Evolutionary conservation across 75 land plant genomes (phyloP).

Genomic region (Picea sitchensis): DNA sequence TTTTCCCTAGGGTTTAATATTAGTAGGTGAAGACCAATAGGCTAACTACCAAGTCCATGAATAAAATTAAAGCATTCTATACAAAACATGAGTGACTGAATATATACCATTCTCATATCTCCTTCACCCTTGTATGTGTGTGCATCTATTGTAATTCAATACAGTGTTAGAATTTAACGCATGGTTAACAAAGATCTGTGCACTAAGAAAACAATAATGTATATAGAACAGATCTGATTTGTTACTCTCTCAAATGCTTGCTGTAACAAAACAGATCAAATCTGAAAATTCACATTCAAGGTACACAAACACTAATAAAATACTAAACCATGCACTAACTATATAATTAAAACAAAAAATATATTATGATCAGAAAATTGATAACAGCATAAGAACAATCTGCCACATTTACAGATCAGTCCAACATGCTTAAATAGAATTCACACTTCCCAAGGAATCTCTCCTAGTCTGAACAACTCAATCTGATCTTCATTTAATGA

Average conservation of each 20-base stretch:
- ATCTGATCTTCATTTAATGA: neutral
- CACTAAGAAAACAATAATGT: neutral
- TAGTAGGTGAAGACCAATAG: no score
- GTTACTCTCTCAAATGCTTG: neutral
- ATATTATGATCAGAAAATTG: neutral
- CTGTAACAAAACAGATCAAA: neutral
- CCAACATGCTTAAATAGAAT: neutral
- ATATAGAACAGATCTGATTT: neutral
- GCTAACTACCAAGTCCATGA: no score
- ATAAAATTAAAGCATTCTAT: no score
- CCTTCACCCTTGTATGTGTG: no score
- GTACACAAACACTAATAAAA: neutral
- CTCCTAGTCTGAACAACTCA: neutral
- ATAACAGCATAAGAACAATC: neutral
- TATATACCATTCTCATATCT: no score
- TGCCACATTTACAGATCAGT: neutral
- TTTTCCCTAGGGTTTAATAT: no score
- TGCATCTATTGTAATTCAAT: no score
- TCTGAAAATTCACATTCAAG: neutral
- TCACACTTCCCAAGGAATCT: neutral
- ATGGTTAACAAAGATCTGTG: no score
- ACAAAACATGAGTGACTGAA: no score
- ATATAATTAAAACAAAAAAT: neutral
- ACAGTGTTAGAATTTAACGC: no score
- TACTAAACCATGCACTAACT: neutral